Evolutionary conservation across 106 monocot genomes (phyloP).

Genomic region (Platanthera zijinensis): DNA sequence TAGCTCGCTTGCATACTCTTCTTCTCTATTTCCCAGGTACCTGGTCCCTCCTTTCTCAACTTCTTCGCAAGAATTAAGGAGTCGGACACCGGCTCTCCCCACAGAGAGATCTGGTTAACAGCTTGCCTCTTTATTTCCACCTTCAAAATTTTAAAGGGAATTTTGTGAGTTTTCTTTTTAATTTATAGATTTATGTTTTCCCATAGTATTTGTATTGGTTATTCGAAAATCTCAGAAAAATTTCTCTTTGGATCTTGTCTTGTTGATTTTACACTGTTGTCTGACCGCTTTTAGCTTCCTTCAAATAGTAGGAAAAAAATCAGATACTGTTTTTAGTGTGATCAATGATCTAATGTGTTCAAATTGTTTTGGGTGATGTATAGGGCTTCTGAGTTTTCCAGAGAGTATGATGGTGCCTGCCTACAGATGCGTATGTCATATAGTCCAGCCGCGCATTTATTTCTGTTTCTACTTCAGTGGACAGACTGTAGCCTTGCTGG

Average conservation of each 20-base stretch:
- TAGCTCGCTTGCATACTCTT: no score
- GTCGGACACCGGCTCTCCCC: no score
- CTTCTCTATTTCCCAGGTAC: no score
- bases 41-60: no score
- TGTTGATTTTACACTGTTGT: neutral
- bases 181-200: no score
- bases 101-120: no score
- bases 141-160: no score
- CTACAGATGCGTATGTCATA: conserved; percentile 64
- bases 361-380: neutral
- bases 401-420: conserved; percentile 61
- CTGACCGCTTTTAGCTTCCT: neutral
- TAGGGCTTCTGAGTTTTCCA: conserved; percentile 65
- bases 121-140: no score
- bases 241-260: neutral
- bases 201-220: no score
- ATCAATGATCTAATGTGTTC: neutral
- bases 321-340: neutral
- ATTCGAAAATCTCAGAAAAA: no score
- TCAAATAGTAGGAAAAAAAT: neutral
- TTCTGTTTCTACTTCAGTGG: conserved; percentile 79
- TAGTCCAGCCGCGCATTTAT: conserved; percentile 50
- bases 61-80: no score
- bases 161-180: no score
- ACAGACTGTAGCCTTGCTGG: conserved; percentile 85